Percentiles rank a stretch among this genome's conserved stretches.
These are phyloP conservation scores for Trypanosoma grayi DNA, from an alignment of 208 protist genomes.

Conservation along the genomic window DNA sequence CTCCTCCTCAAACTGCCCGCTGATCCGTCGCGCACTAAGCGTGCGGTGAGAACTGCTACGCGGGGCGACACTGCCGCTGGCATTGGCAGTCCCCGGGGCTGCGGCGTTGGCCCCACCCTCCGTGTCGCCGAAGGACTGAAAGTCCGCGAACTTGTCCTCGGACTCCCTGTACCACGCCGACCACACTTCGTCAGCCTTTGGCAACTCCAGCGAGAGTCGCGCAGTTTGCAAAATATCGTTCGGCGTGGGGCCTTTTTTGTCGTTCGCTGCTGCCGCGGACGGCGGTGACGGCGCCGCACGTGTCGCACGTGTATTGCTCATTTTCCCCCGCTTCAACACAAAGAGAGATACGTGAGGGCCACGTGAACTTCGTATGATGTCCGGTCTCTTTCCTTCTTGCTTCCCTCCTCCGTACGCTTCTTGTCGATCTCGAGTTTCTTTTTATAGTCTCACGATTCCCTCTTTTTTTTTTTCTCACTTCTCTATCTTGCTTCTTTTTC, in stretches of 20 bases:
- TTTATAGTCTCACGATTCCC: no score
- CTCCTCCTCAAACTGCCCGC: constrained; percentile 89
- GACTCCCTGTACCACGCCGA: constrained; percentile 82
- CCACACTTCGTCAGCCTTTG: constrained; percentile 69
- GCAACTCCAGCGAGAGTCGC: constrained; percentile 43
- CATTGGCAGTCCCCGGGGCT: constrained; percentile 10
- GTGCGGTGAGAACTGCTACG: constrained; percentile 67
- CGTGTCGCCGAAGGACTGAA: constrained; percentile 64
- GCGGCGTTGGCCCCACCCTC: constrained; percentile 24
- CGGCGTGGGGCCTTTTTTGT: background rate
- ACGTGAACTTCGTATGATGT: no score
- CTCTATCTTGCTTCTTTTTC: no score
- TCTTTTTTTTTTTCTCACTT: no score
- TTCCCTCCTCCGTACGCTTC: no score
- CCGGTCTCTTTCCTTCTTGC: no score
- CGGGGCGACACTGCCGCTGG: constrained; percentile 4
- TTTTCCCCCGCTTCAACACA: background rate
- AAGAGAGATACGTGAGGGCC: background rate
- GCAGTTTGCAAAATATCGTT: constrained; percentile 55
- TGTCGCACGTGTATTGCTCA: constrained; percentile 2
- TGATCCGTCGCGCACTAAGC: constrained; percentile 80
- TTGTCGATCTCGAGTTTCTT: no score
- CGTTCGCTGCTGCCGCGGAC: constrained; percentile 7
- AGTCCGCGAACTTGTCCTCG: constrained; percentile 79
- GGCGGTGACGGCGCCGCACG: background rate